Percentiles rank a stretch among this genome's conserved stretches.
Evolutionary conservation across 148 eudicot genomes (phyloP).

Genomic region (Amaranthus palmeri): DNA sequence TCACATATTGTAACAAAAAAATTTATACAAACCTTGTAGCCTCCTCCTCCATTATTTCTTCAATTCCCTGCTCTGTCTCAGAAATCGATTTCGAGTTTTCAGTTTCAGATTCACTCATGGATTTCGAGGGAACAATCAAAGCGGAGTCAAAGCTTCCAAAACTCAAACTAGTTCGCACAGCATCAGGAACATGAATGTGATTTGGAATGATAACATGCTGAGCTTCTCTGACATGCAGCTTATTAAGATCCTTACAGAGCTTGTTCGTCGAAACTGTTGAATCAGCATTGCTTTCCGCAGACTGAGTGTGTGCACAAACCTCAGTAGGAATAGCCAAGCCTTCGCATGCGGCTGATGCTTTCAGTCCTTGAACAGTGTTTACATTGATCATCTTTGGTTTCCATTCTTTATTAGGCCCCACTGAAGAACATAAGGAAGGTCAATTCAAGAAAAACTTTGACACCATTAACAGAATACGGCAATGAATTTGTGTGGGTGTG

Average conservation of each 20-base stretch:
- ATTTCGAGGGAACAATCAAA: conserved; percentile 37
- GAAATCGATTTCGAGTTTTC: conserved; percentile 33
- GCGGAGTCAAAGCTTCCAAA: conserved; percentile 86
- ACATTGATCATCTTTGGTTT: conserved; percentile 57
- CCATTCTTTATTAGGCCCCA: conserved; percentile 72
- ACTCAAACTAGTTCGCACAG: conserved; percentile 61
- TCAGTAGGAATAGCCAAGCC: conserved; percentile 30
- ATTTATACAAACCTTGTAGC: conserved; percentile 41
- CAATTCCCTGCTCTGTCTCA: conserved; percentile 42
- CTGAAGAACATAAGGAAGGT: conserved; percentile 20
- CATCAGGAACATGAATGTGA: conserved; percentile 80
- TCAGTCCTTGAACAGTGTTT: conserved; percentile 39
- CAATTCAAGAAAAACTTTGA: neutral
- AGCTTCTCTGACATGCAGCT: conserved; percentile 42
- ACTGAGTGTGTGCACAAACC: conserved; percentile 23
- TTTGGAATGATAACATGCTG: conserved; percentile 77
- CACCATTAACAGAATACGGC: neutral
- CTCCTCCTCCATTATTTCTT: conserved; percentile 41
- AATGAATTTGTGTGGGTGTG: too few relatives aligned
- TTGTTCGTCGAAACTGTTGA: conserved; percentile 39
- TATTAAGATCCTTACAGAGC: conserved; percentile 51
- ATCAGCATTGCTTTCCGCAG: conserved; percentile 26
- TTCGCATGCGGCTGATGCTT: conserved; percentile 35
- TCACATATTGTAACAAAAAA: neutral
- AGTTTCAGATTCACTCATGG: conserved; percentile 27